Base-by-base conservation (phyloP, 257 asterid species). In the Plantago major region DNA sequence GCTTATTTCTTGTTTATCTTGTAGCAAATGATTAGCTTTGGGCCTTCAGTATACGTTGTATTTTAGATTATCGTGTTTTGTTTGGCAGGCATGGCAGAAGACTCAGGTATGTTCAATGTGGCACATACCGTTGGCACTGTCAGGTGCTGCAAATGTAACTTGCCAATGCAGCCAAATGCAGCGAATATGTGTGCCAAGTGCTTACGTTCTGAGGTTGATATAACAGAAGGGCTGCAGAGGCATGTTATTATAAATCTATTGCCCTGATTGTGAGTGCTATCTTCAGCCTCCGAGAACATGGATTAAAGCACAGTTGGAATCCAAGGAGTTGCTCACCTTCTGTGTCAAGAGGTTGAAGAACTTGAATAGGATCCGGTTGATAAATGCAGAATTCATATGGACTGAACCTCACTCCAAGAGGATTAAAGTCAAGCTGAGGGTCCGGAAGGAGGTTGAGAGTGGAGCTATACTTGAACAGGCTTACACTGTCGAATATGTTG, bases 381-480 rank as follows among this genome's bases (percentile, higher is more conserved):
- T 13, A 47, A 14, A 47, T 17, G 52, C 52, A 17, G 52, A 47
- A 4, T 47, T 47, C 18, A 14, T 47, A 3, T 47, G 52, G 52
- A 47, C 52, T 3, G 69, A 64, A 18, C 69, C 61, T 53, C 61
- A 53, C 52, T 64, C 69, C 15, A 64, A 53, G 51, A 52, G 62
- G 62, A 51, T 64, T 55, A 52, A 64, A 64, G 69, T 64, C 13
- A 64, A 28, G 45, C 26, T 64, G 61, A 42, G 45, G 45, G 66
- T 70, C 18, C 70, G 58, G 14, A 70, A 63, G 28, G 70, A 70
- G 51, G 66, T 63, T 0, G 42, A 46, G n/a, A 54, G 63, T 42
- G 65, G 70, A 4, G 75, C 70, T 0, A 22, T 63, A 18, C 62
- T 70, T 17, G 61, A 64, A 56, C 65, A 70, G 19, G 26, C 70